These are phyloP conservation scores for Saturnispora kantuleensis DNA, from an alignment of 805 yeast genomes.

Conservation along the genomic window DNA sequence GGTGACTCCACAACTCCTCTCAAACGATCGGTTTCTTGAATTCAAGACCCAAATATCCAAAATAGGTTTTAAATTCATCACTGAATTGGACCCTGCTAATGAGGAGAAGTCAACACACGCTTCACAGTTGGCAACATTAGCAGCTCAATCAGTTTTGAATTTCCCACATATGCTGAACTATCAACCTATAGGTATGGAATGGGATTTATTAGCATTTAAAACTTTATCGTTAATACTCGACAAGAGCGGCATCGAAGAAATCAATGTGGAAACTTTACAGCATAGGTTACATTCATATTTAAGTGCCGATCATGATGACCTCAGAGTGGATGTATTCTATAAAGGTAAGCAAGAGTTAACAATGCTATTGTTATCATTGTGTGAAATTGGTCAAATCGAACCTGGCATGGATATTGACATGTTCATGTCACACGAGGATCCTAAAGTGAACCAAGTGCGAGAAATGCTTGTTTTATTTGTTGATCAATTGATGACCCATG, in stretches of 20 bases:
- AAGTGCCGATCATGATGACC: constrained; percentile 1
- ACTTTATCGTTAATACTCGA: constrained; percentile 1
- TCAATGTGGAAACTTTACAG: neutral
- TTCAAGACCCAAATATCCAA: neutral
- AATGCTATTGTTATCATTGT: constrained; percentile 4
- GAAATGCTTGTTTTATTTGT: neutral
- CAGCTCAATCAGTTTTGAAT: constrained; percentile 5
- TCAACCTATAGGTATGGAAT: neutral
- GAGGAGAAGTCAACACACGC: neutral
- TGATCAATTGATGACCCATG: constrained; percentile 2
- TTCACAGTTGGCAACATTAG: neutral
- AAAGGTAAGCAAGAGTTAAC: constrained; percentile 5
- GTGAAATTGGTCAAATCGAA: neutral
- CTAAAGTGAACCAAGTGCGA: neutral
- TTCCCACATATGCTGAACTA: constrained; percentile 3
- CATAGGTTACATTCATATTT: constrained; percentile 1
- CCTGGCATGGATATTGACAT: constrained; percentile 1
- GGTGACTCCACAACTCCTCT: neutral
- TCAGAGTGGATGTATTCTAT: constrained; percentile 2
- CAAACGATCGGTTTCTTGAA: neutral
- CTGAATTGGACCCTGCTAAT: neutral
- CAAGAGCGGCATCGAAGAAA: neutral
- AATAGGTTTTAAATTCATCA: neutral
- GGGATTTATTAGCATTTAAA: neutral
- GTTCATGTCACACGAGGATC: neutral